These are phyloP conservation scores for Fusarium acutatum DNA, from an alignment of 2,329 filamentous ascomycete species.

Conservation along the genomic window DNA sequence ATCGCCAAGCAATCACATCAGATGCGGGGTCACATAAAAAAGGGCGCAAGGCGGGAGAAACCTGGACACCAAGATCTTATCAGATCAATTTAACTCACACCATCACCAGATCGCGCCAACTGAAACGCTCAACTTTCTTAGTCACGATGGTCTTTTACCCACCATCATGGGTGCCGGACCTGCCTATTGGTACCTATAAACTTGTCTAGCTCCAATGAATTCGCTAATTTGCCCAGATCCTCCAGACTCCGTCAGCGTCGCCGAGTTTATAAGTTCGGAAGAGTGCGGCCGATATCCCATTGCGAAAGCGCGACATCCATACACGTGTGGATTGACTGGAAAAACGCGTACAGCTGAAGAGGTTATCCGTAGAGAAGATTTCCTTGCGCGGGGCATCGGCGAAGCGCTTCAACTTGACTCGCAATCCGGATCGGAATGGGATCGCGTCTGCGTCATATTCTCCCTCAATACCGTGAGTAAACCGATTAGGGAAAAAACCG, in stretches of 20 bases:
- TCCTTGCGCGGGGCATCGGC: slow-evolving; percentile 69
- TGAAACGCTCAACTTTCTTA: rapidly evolving
- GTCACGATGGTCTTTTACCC: slow-evolving; percentile 4
- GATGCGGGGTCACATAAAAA: not conserved
- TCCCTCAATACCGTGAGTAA: slow-evolving; percentile 77
- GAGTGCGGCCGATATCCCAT: slow-evolving; percentile 58
- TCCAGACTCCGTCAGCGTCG: slow-evolving; percentile 57
- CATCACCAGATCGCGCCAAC: not conserved
- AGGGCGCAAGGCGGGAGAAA: not conserved
- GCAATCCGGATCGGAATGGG: slow-evolving; percentile 77
- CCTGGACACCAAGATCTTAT: not conserved
- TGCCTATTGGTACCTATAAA: not conserved
- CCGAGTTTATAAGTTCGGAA: slow-evolving; percentile 76
- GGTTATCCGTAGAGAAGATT: slow-evolving; percentile 71
- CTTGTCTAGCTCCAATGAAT: rapidly evolving
- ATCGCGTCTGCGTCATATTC: slow-evolving; percentile 80
- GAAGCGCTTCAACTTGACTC: slow-evolving; percentile 71
- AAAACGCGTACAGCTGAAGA: slow-evolving; percentile 70
- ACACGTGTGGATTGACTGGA: slow-evolving; percentile 78
- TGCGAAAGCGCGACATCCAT: slow-evolving; percentile 71
- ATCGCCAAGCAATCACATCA: not conserved
- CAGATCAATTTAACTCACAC: not conserved
- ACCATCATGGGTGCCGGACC: slow-evolving; percentile 8
- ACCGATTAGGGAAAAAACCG: slow-evolving; percentile 59
- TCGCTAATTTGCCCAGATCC: not conserved